Evolutionary conservation across 2,329 filamentous ascomycete genomes (phyloP).

Genomic region (Cladosporium halotolerans): DNA sequence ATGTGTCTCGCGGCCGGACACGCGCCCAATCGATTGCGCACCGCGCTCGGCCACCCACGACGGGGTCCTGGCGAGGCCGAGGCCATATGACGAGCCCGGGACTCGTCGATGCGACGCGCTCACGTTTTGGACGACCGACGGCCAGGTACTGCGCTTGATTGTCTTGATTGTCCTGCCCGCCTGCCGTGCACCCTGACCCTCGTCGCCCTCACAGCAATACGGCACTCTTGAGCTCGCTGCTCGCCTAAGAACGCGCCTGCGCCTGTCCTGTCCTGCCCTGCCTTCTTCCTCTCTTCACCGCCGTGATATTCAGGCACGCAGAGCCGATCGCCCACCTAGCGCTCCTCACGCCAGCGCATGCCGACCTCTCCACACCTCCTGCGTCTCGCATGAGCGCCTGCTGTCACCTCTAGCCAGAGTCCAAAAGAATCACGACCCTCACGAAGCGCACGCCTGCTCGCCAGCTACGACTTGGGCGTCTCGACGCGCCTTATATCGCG

Average conservation of each 20-base stretch:
- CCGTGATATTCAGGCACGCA: background rate
- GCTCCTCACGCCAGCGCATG: conserved; percentile 4
- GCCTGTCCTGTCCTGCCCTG: background rate
- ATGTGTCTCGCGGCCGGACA: conserved; percentile 7
- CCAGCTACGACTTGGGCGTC: conserved; percentile 4
- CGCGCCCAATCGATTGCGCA: conserved; percentile 1
- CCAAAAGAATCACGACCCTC: conserved; percentile 6
- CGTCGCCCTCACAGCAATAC: no score
- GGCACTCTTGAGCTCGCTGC: no score
- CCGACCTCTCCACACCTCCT: conserved; percentile 13
- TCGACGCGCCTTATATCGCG: background rate
- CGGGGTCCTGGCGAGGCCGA: background rate
- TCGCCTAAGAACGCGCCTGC: no score
- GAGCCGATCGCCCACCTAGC: conserved; percentile 1
- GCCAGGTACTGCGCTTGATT: conserved; percentile 4
- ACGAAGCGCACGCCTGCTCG: conserved; percentile 5
- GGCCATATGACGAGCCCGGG: conserved; percentile 6
- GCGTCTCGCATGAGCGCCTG: conserved; percentile 21
- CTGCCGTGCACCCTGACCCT: no score
- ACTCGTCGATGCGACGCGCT: conserved; percentile 7
- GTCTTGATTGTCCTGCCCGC: background rate
- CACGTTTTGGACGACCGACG: background rate
- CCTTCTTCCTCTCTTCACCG: background rate
- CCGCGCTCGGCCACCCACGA: background rate
- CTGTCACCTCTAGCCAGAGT: conserved; percentile 15